Evolutionary conservation across 139 green algal genomes (phyloP).

Genomic region (Chlorella sp.): DNA sequence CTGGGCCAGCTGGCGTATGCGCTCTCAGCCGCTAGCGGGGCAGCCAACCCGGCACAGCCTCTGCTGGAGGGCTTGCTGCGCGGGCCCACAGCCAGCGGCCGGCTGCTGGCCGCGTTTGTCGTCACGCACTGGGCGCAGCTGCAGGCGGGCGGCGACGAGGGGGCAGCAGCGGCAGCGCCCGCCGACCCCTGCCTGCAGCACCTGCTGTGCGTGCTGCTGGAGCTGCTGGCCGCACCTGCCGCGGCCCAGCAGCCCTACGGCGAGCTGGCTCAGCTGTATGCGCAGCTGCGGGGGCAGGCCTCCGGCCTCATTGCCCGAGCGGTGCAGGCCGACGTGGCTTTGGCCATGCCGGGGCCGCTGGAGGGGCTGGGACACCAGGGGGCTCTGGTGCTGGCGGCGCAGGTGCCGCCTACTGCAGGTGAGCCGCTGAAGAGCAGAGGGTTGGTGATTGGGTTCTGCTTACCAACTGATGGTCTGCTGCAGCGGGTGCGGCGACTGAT

Average conservation of each 20-base stretch:
- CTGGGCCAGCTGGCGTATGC: constrained; percentile 49
- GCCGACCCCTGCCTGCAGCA: constrained; percentile 18
- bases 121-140: constrained; percentile 52
- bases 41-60: not conserved
- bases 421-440: not conserved
- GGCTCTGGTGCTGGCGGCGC: constrained; percentile 21
- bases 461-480: not conserved
- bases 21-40: not conserved
- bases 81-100: constrained; percentile 17
- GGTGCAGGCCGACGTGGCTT: not conserved
- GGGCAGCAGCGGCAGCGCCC: not conserved
- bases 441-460: not conserved
- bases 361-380: constrained; percentile 6
- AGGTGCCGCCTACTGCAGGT: constrained; percentile 17
- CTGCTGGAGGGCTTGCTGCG: constrained; percentile 26
- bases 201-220: constrained; percentile 21
- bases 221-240: constrained; percentile 16
- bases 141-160: not conserved
- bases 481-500: no score
- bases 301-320: constrained; percentile 41
- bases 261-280: constrained; percentile 59
- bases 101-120: constrained; percentile 43
- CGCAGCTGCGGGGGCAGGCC: constrained; percentile 70
- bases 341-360: not conserved
- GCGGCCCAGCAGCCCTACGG: constrained; percentile 45